Evolutionary conservation across 83 land plant genomes (phyloP).

Genomic region (Picea mariana): DNA sequence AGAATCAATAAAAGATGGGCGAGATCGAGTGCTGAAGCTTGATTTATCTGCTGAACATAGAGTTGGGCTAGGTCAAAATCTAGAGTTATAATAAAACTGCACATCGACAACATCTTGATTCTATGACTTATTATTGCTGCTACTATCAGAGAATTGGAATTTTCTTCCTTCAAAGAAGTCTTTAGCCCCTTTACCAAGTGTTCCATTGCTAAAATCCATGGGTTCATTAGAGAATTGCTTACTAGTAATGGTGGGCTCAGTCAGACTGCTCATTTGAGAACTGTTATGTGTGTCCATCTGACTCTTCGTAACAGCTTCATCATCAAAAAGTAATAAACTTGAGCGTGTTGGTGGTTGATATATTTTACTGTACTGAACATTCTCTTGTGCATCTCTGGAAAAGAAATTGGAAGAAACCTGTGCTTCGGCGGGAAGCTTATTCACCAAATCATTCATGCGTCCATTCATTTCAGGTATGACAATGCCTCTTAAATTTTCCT

Average conservation of each 20-base stretch:
- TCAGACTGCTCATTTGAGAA: neutral
- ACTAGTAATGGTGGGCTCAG: neutral
- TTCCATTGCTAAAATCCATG: slow-evolving; percentile 9
- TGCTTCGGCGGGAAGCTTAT: neutral
- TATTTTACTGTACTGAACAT: neutral
- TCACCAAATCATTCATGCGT: neutral
- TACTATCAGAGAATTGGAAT: neutral
- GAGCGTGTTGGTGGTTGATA: neutral
- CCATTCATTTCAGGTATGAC: neutral
- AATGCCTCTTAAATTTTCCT: slow-evolving; percentile 3
- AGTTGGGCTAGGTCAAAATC: neutral
- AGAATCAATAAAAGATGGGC: slow-evolving; percentile 67
- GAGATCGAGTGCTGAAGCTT: slow-evolving; percentile 25
- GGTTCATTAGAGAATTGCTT: neutral
- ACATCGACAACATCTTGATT: neutral
- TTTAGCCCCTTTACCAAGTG: neutral
- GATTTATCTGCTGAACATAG: neutral
- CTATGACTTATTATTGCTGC: neutral
- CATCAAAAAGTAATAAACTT: neutral
- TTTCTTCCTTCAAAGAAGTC: neutral
- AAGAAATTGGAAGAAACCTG: slow-evolving; percentile 8
- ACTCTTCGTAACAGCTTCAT: neutral
- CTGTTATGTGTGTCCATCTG: neutral
- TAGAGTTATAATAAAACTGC: neutral
- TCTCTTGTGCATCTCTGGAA: slow-evolving; percentile 3